A percentile compares a stretch with the other conserved stretches of the same genome.
Evolutionary conservation across 2,329 filamentous ascomycete genomes (phyloP).

Genomic region (Hyphodiscus sp.): DNA sequence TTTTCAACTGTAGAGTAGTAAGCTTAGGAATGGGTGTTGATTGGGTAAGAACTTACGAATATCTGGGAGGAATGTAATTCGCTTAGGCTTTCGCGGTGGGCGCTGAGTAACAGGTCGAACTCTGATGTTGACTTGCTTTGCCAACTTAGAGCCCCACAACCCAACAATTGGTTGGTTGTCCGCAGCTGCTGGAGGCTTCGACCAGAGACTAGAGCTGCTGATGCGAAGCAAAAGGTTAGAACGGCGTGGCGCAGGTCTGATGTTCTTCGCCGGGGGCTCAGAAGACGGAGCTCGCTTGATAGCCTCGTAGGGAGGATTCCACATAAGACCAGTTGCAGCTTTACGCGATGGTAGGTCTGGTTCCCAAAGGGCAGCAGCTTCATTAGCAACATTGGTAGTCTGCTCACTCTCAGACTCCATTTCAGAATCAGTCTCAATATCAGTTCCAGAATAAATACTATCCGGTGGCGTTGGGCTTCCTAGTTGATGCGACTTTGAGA

Average conservation of each 20-base stretch:
- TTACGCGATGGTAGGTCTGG: constrained; percentile 6
- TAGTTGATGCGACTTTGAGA: constrained; percentile 33
- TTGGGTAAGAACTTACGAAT: constrained; percentile 34
- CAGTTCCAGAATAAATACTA: constrained; percentile 38
- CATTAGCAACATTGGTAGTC: not conserved
- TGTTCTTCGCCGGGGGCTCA: constrained; percentile 24
- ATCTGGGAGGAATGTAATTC: constrained; percentile 54
- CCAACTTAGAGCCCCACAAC: constrained; percentile 26
- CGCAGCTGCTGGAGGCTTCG: constrained; percentile 16
- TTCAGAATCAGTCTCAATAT: constrained; percentile 20
- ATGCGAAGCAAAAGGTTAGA: constrained; percentile 14
- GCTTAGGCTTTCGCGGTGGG: constrained; percentile 48
- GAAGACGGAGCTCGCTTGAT: constrained; percentile 2
- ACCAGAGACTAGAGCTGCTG: constrained; percentile 25
- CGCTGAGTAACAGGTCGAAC: constrained; percentile 43
- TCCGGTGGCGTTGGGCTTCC: constrained; percentile 50
- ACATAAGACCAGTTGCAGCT: constrained; percentile 19
- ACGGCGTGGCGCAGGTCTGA: constrained; percentile 23
- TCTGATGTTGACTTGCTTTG: constrained; percentile 24
- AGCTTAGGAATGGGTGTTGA: not conserved
- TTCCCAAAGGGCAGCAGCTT: constrained; percentile 21
- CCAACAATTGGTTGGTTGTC: constrained; percentile 14
- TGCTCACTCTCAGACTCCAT: constrained; percentile 12
- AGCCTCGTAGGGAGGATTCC: constrained; percentile 19
- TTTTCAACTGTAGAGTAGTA: constrained; percentile 40